Evolutionary conservation across 192 early-diverging fungal genomes (phyloP).

Genomic region (Coemansia pectinata): DNA sequence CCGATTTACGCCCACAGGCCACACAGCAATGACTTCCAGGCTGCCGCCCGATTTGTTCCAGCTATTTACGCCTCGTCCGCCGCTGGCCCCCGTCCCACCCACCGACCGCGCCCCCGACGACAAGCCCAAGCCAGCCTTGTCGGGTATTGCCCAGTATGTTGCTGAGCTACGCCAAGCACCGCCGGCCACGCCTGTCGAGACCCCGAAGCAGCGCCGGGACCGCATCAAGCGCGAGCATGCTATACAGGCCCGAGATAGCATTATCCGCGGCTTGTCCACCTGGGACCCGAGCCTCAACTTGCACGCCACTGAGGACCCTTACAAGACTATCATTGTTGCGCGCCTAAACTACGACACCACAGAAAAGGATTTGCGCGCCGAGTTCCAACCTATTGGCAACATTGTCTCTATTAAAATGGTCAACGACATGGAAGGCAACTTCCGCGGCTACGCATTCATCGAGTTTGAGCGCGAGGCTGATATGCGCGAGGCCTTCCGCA

Average conservation of each 20-base stretch:
- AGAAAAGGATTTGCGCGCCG: slow-evolving; percentile 65
- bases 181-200: slow-evolving; percentile 22
- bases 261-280: slow-evolving; percentile 30
- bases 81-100: slow-evolving; percentile 23
- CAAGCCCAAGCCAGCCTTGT: slow-evolving; percentile 23
- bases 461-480: slow-evolving; percentile 90
- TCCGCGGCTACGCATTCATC: slow-evolving; percentile 93
- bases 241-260: slow-evolving; percentile 28
- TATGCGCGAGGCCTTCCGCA: slow-evolving; percentile 64
- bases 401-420: slow-evolving; percentile 70
- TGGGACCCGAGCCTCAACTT: slow-evolving; percentile 61
- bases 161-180: slow-evolving; percentile 22
- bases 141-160: slow-evolving; percentile 33
- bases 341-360: slow-evolving; percentile 62
- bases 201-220: slow-evolving; percentile 37
- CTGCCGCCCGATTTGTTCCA: slow-evolving; percentile 48
- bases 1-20: background rate
- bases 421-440: slow-evolving; percentile 66
- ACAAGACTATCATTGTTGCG: slow-evolving; percentile 88
- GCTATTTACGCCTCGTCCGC: slow-evolving; percentile 52
- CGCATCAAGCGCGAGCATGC: slow-evolving; percentile 40
- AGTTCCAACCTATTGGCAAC: slow-evolving; percentile 80
- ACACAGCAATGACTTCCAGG: slow-evolving; percentile 35
- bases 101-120: slow-evolving; percentile 32
- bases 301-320: slow-evolving; percentile 79